Conservation (phyloP, 1,284 basidiomycete genomes). For the Thelephora terrestris region DNA sequence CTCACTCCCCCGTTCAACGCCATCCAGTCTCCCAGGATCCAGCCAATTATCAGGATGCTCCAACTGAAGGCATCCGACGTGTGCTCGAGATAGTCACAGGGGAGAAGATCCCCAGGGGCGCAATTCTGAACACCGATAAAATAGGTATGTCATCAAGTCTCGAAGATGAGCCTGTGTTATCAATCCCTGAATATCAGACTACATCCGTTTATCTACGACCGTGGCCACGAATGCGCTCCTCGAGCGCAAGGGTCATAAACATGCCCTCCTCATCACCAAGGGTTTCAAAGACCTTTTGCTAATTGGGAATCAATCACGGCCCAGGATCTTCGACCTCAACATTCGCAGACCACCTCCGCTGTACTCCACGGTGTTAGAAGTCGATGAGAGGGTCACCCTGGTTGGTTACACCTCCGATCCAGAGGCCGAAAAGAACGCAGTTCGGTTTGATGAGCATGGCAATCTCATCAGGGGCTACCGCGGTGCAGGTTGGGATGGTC, state of each 20-base stretch:
- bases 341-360: conserved; percentile 73
- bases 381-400: conserved; percentile 92
- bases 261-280: conserved; percentile 86
- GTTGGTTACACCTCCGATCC: conserved; percentile 92
- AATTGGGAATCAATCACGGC: conserved; percentile 90
- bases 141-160: conserved; percentile 47
- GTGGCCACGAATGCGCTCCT: conserved; percentile 95
- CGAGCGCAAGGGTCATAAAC: conserved; percentile 87
- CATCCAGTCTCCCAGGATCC: conserved; percentile 74
- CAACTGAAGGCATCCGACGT: conserved; percentile 90
- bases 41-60: conserved; percentile 85
- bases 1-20: neutral
- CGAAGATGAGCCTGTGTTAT: neutral
- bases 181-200: conserved; percentile 43
- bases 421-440: conserved; percentile 59
- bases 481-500: conserved; percentile 63
- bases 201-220: conserved; percentile 88
- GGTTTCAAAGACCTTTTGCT: conserved; percentile 88
- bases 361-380: conserved; percentile 76
- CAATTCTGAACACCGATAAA: conserved; percentile 67
- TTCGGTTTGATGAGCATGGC: conserved; percentile 66
- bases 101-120: conserved; percentile 52
- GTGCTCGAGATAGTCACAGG: conserved; percentile 76
- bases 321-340: conserved; percentile 83
- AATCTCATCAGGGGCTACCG: conserved; percentile 60